Evolutionary conservation across 129 eudicot species (phyloP), one percentile per base, ranked within the genome.

Genomic region (Flaveria linearis): DNA sequence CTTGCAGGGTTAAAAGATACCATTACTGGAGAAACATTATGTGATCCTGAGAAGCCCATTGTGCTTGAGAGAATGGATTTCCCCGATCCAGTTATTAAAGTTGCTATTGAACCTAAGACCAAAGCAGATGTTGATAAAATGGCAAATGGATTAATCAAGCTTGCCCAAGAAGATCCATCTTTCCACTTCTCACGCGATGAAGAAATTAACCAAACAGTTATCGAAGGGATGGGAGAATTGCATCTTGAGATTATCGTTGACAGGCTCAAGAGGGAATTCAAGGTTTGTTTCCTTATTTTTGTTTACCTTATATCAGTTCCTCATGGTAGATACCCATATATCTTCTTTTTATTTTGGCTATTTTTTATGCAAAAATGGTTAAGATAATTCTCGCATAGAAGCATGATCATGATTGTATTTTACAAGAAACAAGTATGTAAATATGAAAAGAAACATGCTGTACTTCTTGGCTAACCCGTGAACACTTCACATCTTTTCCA

Each of bases 91-190:
- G 99, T 95, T 25, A 95, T 95, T 14, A 95, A 95, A 90, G 96
- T 95, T 79, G 99, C 99, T 8, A 95, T 91, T 61, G 99, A 95
- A 71, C 99, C 99, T 14, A 95, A 91, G 71, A 95, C 99, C 26
- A 95, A 95, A 81, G 99, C 97, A 13, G 99, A 95, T 76, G 72
- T 91, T 33, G 99, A 95, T 85, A 91, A 89, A 84, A 91, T 91
- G 99, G 87, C 96, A 7, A 57, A 68, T 51, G 99, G 99, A 9
- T 86, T 95, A 13, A 70, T 91, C n/a, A 95, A 91, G 77, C 97
- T 95, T 33, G 99, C 99, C 66, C 99, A 89, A 76, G 99, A 95
- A 86, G 99, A 95, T 82, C 99, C 99, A 1, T 95, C 99, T 77
- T 95, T 95, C 86, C 99, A 95, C 75, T 95, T 91, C 75, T 95